phyloP scores from a whole-genome alignment of 768 basidiomycete species.

The Collybia mongolica region DNA sequence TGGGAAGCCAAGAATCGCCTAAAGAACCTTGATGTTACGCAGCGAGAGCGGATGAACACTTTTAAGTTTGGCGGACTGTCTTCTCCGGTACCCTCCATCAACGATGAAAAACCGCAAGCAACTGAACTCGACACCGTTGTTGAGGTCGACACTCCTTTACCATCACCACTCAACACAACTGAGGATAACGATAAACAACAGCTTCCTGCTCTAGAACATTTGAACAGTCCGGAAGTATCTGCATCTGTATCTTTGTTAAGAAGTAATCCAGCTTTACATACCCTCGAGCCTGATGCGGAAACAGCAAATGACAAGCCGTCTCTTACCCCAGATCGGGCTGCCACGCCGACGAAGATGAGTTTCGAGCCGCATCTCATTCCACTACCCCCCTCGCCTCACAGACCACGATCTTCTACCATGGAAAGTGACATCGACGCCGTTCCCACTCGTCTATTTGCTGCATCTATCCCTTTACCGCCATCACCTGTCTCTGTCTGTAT shows the following conservation, averaged over 20 bases:
- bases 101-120: not conserved
- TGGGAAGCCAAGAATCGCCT: slow-evolving; percentile 46
- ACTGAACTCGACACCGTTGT: slow-evolving; percentile 1
- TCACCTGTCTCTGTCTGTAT: slow-evolving; percentile 6
- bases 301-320: not conserved
- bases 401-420: not conserved
- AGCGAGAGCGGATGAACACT: slow-evolving; percentile 26
- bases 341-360: slow-evolving; percentile 3
- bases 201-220: too few species aligned
- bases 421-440: not conserved
- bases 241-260: not conserved
- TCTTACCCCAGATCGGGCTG: slow-evolving; percentile 1
- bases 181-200: not conserved
- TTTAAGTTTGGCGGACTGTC: slow-evolving; percentile 34
- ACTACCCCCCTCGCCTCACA: slow-evolving; percentile 13
- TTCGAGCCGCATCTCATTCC: slow-evolving; percentile 13
- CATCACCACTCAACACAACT: slow-evolving; percentile 3
- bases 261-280: not conserved
- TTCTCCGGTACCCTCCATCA: not conserved
- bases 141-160: slow-evolving; percentile 11
- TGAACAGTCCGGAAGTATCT: too few species aligned
- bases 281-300: not conserved
- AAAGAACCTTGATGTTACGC: slow-evolving; percentile 12
- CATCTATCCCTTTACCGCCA: slow-evolving; percentile 15
- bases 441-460: slow-evolving; percentile 2